Base-by-base conservation (phyloP, 164 flowering plant species). In the Tinospora cordifolia region DNA sequence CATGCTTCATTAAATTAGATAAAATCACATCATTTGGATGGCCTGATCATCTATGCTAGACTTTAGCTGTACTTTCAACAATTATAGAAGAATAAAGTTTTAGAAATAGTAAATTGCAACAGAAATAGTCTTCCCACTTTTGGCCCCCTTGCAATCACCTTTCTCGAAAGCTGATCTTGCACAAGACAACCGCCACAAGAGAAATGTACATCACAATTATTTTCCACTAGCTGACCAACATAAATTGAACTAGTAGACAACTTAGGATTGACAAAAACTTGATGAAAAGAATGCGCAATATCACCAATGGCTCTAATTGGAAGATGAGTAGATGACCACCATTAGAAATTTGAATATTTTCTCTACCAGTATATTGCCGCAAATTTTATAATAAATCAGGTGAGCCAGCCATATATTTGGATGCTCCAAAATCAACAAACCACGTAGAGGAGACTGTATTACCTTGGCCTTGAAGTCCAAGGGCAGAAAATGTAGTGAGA, bases 381-480 rank as follows among this genome's bases (percentile, higher is more conserved):
- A 49, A n/a, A 14, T 49, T 49, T 14, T 49, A n/a, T 49, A 49
- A 49, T 3, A 11, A 49, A 49, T 19, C 0, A 49, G 57, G 12
- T 7, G 57, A 49, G 17, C n/a, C n/a, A 49, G 57, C 17, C 57
- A 49, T 49, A 49, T 49, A 5, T 14, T 49, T 49, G 8, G 57
- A 49, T 49, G 1, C n/a, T 0, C 57, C 57, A 14, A 1, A 49
- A 49, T 49, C 57, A 49, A 49, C 57, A 49, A 49, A 49, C 57
- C 57, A 49, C 14, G 2, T 17, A 49, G 57, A 14, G 17, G 11
- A 19, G 17, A 49, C 11, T 0, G 46, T 49, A 1, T 49, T 49
- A 49, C 57, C n/a, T n/a, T 49, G 57, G 17, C 57, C 57, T 49
- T 49, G 57, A 49, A 49, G 57, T 49, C 57, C 57, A 49, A 49